Evolutionary conservation across 805 yeast species (phyloP), one percentile per base, ranked within the genome.

Genomic region (Candida jianshihensis): DNA sequence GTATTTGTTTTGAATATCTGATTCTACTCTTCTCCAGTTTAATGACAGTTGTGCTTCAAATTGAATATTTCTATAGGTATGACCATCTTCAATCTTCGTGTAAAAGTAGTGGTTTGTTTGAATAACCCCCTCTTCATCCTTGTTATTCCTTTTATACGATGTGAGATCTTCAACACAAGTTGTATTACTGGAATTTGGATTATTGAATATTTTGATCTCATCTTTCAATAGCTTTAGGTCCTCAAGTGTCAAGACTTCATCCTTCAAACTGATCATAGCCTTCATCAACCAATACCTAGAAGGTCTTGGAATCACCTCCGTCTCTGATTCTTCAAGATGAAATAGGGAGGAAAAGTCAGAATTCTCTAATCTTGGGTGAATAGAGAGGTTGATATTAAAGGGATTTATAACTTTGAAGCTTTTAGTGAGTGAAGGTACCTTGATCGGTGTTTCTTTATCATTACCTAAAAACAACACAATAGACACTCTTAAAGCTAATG

Each of bases 11-110:
- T 46, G 35, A 1, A 22, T 25, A 2, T 46, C 51, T 2, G 42
- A 37, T 1, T 38, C 47, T 25, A 37, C 31, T 30, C 73, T 46
- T 38, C 45, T 57, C 70, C 71, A 70, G 18, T 48, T 49, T 16
- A 67, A 43, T 0, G 29, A 39, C 1, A 54, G 51, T 1, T 45
- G 38, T 1, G 54, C 54, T 2, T 48, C 44, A 5, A 67, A 46
- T 5, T 54, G 47, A 4, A 65, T 64, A 34, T 59, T 65, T 35
- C 73, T 50, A 39, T 65, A 67, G 1, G 65, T 53, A 24, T 56
- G 57, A 25, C 60, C 64, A 41, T 60, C 64, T 31, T 52, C 57
- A 31, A 69, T 61, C 19, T 50, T 48, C 3, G 74, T 66, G 29
- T 46, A 48, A 10, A 54, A 28, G 28, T 36, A 44, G 36, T 54